Conservation (phyloP, 208 protist genomes). For the Acanthamoeba quina region DNA sequence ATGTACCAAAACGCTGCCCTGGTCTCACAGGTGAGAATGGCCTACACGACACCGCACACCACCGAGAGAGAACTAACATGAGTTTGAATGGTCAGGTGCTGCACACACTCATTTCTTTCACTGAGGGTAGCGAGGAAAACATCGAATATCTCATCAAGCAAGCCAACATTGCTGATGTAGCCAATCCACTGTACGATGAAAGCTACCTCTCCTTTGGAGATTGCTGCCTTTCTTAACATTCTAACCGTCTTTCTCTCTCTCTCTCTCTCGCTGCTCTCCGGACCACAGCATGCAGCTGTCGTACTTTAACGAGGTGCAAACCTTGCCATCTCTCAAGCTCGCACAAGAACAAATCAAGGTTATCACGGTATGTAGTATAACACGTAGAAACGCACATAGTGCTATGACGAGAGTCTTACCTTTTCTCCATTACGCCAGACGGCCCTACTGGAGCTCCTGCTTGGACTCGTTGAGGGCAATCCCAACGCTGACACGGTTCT, state of each 20-base stretch:
- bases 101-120: constrained; percentile 48
- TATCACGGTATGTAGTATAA: background rate
- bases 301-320: background rate
- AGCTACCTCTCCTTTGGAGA: too few relatives aligned
- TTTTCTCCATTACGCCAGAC: background rate
- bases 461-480: constrained; percentile 68
- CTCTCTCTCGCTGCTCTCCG: background rate
- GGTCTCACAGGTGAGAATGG: constrained; percentile 3
- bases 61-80: background rate
- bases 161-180: constrained; percentile 19
- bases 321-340: background rate
- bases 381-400: too few relatives aligned
- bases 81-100: constrained; percentile 47
- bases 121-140: constrained; percentile 62
- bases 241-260: background rate
- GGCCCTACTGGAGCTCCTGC: constrained; percentile 56
- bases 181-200: constrained; percentile 10
- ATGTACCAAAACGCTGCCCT: constrained; percentile 22
- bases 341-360: background rate
- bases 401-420: too few relatives aligned
- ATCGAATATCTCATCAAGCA: constrained; percentile 63
- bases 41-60: background rate
- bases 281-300: background rate
- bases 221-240: background rate
- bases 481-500: constrained; percentile 58